phyloP scores from a whole-genome alignment of 23 red algal species.

The Gracilariopsis chorda region DNA sequence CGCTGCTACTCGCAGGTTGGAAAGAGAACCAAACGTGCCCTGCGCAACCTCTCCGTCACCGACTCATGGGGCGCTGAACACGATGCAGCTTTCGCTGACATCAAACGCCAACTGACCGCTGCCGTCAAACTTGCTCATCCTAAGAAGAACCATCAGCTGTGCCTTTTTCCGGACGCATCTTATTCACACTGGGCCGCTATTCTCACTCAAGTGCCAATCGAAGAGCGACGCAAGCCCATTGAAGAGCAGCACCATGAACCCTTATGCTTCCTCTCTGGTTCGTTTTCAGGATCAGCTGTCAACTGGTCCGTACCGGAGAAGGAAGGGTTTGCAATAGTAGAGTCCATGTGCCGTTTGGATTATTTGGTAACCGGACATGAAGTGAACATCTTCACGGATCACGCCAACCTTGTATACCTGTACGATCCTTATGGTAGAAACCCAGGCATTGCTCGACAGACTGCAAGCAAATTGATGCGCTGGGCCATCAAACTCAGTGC shows the following conservation, averaged over 20 bases:
- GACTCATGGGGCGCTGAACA: neutral
- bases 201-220: slow-evolving; percentile 3
- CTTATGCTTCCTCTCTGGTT: neutral
- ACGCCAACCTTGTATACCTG: no score
- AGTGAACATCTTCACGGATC: no score
- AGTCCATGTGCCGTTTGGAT: no score
- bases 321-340: no score
- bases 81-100: neutral
- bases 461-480: neutral
- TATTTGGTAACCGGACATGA: no score
- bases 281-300: neutral
- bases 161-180: slow-evolving; percentile 24
- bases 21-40: neutral
- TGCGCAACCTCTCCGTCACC: neutral
- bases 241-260: slow-evolving; percentile 21
- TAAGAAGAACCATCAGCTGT: neutral
- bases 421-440: no score
- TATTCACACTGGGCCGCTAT: slow-evolving; percentile 18
- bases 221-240: neutral
- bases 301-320: no score
- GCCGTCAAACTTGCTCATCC: neutral
- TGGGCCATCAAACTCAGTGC: slow-evolving; percentile 19
- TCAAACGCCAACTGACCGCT: slow-evolving; percentile 1
- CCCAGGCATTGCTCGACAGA: no score
- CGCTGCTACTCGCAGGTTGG: neutral